Conservation (phyloP, 148 eudicot species). For the Limonium bicolor region DNA sequence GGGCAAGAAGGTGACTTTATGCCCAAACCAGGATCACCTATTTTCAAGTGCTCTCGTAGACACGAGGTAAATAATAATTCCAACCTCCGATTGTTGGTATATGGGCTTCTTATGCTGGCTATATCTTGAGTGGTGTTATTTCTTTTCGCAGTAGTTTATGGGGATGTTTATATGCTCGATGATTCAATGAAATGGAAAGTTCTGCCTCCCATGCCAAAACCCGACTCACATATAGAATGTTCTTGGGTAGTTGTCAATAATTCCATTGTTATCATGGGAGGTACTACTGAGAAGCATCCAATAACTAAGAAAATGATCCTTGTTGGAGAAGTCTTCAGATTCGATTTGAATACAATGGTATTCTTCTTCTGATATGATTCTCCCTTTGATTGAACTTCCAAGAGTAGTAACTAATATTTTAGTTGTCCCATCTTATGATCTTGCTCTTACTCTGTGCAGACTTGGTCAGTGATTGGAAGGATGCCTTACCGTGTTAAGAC, state of each 20-base stretch:
- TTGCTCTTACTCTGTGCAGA: conserved; percentile 5
- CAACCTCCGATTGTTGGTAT: neutral
- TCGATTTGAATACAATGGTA: conserved; percentile 20
- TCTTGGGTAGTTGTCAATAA: conserved; percentile 26
- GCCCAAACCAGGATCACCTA: conserved; percentile 38
- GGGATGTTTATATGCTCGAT: conserved; percentile 32
- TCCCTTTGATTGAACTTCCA: no score
- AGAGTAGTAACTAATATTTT: no score
- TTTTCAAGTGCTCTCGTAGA: conserved; percentile 35
- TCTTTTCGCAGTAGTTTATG: conserved; percentile 15
- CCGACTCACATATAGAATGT: conserved; percentile 30
- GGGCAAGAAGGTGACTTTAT: conserved; percentile 42
- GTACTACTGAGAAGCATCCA: conserved; percentile 30
- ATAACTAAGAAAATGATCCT: conserved; percentile 27
- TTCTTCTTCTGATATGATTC: neutral
- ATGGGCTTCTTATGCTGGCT: neutral
- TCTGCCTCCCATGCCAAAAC: conserved; percentile 28
- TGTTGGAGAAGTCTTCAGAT: conserved; percentile 27
- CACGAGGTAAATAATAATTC: conserved; percentile 15
- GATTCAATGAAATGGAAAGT: conserved; percentile 17
- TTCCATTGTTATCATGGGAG: conserved; percentile 28
- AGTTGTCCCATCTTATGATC: no score
- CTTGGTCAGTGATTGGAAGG: conserved; percentile 32
- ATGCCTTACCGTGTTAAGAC: conserved; percentile 31
- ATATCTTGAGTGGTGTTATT: neutral